Evolutionary conservation across 1,284 basidiomycete genomes (phyloP), one percentile per base, ranked within the genome.

Genomic region (Tausonia pullulans): DNA sequence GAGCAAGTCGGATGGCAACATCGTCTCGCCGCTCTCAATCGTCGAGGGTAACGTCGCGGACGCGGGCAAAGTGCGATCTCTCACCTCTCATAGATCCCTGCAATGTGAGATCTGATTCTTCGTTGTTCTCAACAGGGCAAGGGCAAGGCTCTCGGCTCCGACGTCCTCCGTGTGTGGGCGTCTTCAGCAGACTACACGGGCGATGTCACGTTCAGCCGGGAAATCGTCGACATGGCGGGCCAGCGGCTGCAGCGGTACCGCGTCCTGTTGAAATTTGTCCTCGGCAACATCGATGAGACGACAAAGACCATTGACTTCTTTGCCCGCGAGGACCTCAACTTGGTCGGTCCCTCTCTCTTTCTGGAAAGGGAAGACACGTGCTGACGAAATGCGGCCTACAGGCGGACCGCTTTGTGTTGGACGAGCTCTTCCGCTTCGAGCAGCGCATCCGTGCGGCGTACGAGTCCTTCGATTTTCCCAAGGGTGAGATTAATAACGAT

Each of bases 1-100:
- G 96, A 96, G 92, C 83, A 99, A 99, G 79, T 93, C 90, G 2
- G 74, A 90, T 14, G 95, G 95, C 4, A 99, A 99, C 71, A 86
- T 97, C 40, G 76, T 97, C 58, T 90, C 86, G 71, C 96, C 95
- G 0, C 79, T 88, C 78, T 82, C 82, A 1, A 80, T 98, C 68
- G 83, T 97, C 50, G 74, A 85, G 67, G 95, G 94, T 27, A 55
- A 11, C 14, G 53, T 62, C 50, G 14, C 27, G 2, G 46, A 14
- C 16, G 44, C 8, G 14, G 16, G 27, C 27, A 27, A 27, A 27
- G 27, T 27, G 27, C 27, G 27, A 27, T 27, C 2, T 27, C 27
- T 27, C 27, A 27, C 27, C 27, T 27, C 27, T 27, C 27, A 27
- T 27, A 2, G 1, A 27, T 27, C 27, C 27, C 27, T 86, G 86